Conservation (phyloP, 2,329 filamentous ascomycete genomes). For the Pestalotiopsis sp. region DNA sequence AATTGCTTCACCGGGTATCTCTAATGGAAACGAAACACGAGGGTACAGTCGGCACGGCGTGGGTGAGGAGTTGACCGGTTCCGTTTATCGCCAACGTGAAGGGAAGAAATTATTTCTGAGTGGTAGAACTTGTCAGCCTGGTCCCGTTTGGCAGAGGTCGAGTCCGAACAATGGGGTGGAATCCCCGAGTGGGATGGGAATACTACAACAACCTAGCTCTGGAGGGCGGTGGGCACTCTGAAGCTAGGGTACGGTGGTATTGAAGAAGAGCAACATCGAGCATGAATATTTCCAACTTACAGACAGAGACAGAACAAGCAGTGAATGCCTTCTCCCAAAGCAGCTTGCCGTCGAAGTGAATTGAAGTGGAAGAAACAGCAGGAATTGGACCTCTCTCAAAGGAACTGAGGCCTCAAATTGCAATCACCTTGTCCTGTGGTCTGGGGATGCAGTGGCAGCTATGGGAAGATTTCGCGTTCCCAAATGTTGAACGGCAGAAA, state of each 20-base stretch:
- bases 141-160: neutral
- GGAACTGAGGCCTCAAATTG: neutral
- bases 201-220: neutral
- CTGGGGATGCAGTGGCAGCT: conserved; percentile 11
- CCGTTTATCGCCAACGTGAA: neutral
- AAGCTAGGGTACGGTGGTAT: neutral
- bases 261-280: neutral
- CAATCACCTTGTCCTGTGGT: neutral
- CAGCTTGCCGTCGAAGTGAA: neutral
- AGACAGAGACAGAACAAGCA: conserved; percentile 2
- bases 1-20: conserved; percentile 15
- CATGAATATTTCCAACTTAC: conserved; percentile 6
- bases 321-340: conserved; percentile 7
- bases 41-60: conserved; percentile 1
- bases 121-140: conserved; percentile 2
- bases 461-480: conserved; percentile 11
- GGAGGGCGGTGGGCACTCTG: neutral
- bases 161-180: neutral
- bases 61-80: conserved; percentile 2
- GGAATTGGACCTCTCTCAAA: neutral
- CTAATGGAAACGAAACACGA: conserved; percentile 8
- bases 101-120: conserved; percentile 3
- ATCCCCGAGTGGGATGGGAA: conserved; percentile 8
- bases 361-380: neutral
- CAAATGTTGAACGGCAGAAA: conserved; percentile 21